Base-by-base conservation (phyloP, 2,329 filamentous ascomycete species). In the Trichoderma lentiforme region DNA sequence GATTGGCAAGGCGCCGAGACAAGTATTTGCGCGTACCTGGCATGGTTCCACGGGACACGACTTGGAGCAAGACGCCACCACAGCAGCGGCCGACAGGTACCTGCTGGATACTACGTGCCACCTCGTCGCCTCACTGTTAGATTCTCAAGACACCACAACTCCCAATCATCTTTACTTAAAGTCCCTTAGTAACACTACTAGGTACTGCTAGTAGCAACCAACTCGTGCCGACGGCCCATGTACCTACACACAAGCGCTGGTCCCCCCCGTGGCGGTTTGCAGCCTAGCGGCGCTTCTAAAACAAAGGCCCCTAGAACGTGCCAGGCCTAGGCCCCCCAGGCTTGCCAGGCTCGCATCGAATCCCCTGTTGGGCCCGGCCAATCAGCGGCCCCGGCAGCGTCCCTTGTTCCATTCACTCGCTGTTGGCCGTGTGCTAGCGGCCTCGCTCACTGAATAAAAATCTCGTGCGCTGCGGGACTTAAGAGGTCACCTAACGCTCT, bases 1-100 rank as follows among this genome's bases (percentile, higher is more conserved):
- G 66, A 53, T 70, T 36, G 66, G 66, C 39, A 26, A 70, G 34
- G 39, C 56, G 36, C 15, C 24, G 56, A 60, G 39, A 14, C 11
- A 34, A 61, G 34, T 53, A 26, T 24, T 18, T 28, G 66, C 57
- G 57, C 30, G 66, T 70, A 53, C 66, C 66, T 70, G 66, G 51
- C 56, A 30, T 62, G 60, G 57, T n/a, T 34, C 30, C 21, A 24
- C 32, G 57, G 56, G 11, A 32, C 34, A 26, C n/a, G 34, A 62
- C n/a, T 11, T 62, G 34, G 60, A 62, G 60, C 21, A 21, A 62
- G 60, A 62, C 60, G 60, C 57, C 57, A 60, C 57, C 28, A 30
- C n/a, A 24, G 47, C 30, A 21, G 28, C 28, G 57, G n/a, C 28
- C 26, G 30, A 36, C 26, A 24, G 28, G 28, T 61, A 34, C 57